Evolutionary conservation across 177 flowering plant genomes (phyloP).

Genomic region (Vitis hybrid): DNA sequence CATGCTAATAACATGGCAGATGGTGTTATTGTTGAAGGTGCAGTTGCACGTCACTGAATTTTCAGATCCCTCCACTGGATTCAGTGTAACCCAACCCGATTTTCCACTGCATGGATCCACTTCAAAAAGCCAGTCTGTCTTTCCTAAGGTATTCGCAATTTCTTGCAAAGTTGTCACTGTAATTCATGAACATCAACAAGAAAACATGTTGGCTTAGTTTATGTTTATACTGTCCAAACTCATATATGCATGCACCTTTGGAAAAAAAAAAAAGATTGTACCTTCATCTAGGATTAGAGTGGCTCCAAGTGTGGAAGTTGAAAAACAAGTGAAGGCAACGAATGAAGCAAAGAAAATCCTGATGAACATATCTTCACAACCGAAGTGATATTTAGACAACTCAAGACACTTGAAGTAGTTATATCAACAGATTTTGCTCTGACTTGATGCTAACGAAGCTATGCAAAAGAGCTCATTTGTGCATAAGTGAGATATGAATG

Average conservation of each 20-base stretch:
- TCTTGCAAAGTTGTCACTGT: constrained; percentile 27
- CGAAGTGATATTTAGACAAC: too few relatives aligned
- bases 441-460: too few relatives aligned
- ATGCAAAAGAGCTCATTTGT: too few relatives aligned
- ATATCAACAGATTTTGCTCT: too few relatives aligned
- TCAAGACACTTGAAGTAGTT: too few relatives aligned
- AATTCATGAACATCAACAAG: neutral
- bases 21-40: constrained; percentile 22
- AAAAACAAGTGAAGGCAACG: constrained; percentile 1
- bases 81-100: constrained; percentile 11
- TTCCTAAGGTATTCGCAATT: constrained; percentile 30
- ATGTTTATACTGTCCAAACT: too few relatives aligned
- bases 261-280: neutral
- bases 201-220: neutral
- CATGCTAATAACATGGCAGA: constrained; percentile 35
- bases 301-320: constrained; percentile 7
- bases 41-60: constrained; percentile 28
- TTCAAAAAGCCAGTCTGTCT: constrained; percentile 28
- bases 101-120: constrained; percentile 34
- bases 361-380: neutral
- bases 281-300: constrained; percentile 18
- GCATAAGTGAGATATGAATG: too few relatives aligned
- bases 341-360: neutral
- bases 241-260: neutral
- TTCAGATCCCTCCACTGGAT: neutral